Conservation (phyloP, 495 filamentous ascomycete species). For the Aspergillus wentii region DNA sequence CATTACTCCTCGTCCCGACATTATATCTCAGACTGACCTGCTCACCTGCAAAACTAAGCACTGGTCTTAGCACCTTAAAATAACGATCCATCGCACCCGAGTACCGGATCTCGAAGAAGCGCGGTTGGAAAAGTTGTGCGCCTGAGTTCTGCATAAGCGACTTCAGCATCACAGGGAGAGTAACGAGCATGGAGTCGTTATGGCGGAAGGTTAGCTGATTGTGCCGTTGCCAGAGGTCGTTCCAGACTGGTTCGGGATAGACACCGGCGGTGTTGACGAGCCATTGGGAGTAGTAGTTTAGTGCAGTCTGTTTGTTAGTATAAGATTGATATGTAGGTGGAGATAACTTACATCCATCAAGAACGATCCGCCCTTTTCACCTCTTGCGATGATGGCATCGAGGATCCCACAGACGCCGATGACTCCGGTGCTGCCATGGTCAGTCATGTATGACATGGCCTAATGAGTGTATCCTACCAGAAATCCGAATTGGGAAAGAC, state of each 20-base stretch:
- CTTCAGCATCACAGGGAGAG: slow-evolving; percentile 12
- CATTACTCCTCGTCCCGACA: slow-evolving; percentile 21
- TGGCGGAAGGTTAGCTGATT: slow-evolving; percentile 4
- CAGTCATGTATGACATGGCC: background rate
- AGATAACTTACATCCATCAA: slow-evolving; percentile 11
- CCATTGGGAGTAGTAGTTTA: slow-evolving; percentile 27
- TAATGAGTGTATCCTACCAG: slow-evolving; percentile 5
- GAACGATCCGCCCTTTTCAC: slow-evolving; percentile 26
- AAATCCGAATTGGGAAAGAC: slow-evolving; percentile 18
- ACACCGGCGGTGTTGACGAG: slow-evolving; percentile 12
- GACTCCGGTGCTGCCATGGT: slow-evolving; percentile 18
- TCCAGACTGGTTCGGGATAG: slow-evolving; percentile 9
- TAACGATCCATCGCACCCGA: background rate
- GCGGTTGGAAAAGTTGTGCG: slow-evolving; percentile 7
- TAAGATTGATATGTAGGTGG: background rate
- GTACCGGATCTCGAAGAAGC: slow-evolving; percentile 12
- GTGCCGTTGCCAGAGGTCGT: slow-evolving; percentile 7
- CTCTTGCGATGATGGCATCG: slow-evolving; percentile 27
- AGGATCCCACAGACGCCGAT: slow-evolving; percentile 22
- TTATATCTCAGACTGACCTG: slow-evolving; percentile 11
- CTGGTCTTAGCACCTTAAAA: slow-evolving; percentile 7
- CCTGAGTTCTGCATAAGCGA: slow-evolving; percentile 1
- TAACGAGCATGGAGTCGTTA: slow-evolving; percentile 5
- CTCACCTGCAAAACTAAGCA: slow-evolving; percentile 5
- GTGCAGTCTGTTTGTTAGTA: slow-evolving; percentile 4